A percentile compares a stretch with the other conserved stretches of the same genome.
Evolutionary conservation across 768 basidiomycete genomes (phyloP).

Genomic region (Imleria badia): DNA sequence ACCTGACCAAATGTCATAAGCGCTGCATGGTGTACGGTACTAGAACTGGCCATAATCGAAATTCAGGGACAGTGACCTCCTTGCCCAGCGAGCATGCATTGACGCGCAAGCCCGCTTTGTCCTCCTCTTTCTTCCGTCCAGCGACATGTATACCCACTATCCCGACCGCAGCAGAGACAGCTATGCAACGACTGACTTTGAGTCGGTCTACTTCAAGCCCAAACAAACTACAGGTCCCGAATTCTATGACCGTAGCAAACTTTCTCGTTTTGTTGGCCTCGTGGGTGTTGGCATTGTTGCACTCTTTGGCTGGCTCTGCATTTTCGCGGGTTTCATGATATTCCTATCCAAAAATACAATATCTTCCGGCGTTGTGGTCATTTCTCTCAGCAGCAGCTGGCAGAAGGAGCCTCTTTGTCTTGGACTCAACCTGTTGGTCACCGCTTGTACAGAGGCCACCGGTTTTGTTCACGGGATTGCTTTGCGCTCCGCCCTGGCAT

Average conservation of each 20-base stretch:
- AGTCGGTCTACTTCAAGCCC: slow-evolving; percentile 19
- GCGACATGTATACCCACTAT: slow-evolving; percentile 3
- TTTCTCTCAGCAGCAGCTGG: slow-evolving; percentile 11
- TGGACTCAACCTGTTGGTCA: slow-evolving; percentile 28
- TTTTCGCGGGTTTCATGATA: slow-evolving; percentile 24
- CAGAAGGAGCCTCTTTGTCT: slow-evolving; percentile 23
- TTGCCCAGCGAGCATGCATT: neutral
- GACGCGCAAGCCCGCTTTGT: neutral
- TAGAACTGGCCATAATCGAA: neutral
- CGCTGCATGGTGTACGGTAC: neutral
- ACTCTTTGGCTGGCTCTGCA: slow-evolving; percentile 24
- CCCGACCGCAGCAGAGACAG: slow-evolving; percentile 5
- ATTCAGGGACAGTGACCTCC: neutral
- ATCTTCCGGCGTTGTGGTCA: slow-evolving; percentile 24
- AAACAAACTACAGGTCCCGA: slow-evolving; percentile 25
- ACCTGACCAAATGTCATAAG: neutral
- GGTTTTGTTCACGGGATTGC: slow-evolving; percentile 30
- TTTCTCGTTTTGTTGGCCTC: slow-evolving; percentile 24
- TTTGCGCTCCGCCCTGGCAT: slow-evolving; percentile 28
- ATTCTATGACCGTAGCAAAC: slow-evolving; percentile 29
- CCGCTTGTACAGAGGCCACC: slow-evolving; percentile 29
- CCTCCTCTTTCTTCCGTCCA: neutral
- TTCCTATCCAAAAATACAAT: slow-evolving; percentile 21
- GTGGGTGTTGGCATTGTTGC: slow-evolving; percentile 24
- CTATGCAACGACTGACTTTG: slow-evolving; percentile 17